Evolutionary conservation across 2,329 filamentous ascomycete species (phyloP).

Genomic region (Penicillium rolfsii): DNA sequence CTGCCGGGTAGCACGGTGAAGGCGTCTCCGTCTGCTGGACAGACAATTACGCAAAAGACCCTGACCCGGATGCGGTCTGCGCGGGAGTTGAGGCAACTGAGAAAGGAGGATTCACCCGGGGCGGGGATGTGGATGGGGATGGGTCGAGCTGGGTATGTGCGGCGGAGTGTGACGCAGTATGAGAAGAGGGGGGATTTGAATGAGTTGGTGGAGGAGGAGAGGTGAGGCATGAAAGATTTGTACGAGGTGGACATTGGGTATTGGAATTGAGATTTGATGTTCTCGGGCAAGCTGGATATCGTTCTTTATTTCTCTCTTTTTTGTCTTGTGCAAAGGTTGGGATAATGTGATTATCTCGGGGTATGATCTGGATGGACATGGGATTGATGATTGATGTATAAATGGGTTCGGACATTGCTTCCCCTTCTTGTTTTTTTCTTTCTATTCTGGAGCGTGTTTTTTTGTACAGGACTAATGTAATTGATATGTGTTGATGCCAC

Average conservation of each 20-base stretch:
- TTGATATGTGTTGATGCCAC: neutral
- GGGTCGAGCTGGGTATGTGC: conserved; percentile 26
- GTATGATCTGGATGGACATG: neutral
- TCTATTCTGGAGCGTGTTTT: neutral
- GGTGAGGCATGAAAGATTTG: conserved; percentile 15
- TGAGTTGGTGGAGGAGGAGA: conserved; percentile 36
- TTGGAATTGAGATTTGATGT: conserved; percentile 4
- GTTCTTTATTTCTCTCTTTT: neutral
- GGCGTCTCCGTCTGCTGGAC: conserved; percentile 58
- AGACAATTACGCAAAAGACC: conserved; percentile 51
- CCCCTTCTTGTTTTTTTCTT: neutral
- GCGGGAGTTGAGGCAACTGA: conserved; percentile 18
- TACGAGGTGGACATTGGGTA: neutral
- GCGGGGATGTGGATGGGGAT: conserved; percentile 19
- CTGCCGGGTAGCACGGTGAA: conserved; percentile 59
- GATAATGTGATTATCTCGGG: neutral
- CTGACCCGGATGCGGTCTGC: conserved; percentile 44
- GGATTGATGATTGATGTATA: conserved; percentile 5
- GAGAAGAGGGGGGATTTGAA: conserved; percentile 35
- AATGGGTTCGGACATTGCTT: neutral
- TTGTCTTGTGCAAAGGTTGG: neutral
- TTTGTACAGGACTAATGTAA: neutral
- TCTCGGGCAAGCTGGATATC: neutral
- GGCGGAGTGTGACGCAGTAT: conserved; percentile 28
- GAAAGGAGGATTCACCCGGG: conserved; percentile 12